These are phyloP conservation scores for Mortierella sp. DNA, from an alignment of 371 early-diverging fungal genomes.

Conservation along the genomic window DNA sequence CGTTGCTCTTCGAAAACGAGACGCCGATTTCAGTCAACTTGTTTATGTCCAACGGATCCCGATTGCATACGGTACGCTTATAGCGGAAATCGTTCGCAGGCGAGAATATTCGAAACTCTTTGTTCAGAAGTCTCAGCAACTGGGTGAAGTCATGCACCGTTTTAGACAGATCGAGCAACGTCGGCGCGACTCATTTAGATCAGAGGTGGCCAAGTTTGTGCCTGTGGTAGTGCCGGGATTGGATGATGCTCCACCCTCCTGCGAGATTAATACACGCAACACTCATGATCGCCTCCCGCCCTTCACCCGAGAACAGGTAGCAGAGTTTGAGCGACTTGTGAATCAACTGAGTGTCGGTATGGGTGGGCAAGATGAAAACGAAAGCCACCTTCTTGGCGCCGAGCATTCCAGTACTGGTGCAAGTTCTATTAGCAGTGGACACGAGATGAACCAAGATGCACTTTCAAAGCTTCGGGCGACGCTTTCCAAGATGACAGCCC, in stretches of 20 bases:
- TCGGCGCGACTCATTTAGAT: slow-evolving; percentile 72
- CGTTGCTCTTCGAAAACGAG: slow-evolving; percentile 46
- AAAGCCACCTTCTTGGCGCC: slow-evolving; percentile 13
- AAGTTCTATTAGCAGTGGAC: slow-evolving; percentile 31
- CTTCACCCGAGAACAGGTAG: slow-evolving; percentile 66
- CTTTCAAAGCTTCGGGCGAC: slow-evolving; percentile 64
- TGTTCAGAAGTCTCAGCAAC: slow-evolving; percentile 65
- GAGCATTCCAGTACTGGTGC: slow-evolving; percentile 27
- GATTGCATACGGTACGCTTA: slow-evolving; percentile 63
- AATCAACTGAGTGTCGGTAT: slow-evolving; percentile 53
- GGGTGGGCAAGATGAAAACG: slow-evolving; percentile 26
- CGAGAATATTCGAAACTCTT: slow-evolving; percentile 74
- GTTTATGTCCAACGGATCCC: slow-evolving; percentile 73
- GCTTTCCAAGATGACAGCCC: slow-evolving; percentile 65
- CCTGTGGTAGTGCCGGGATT: slow-evolving; percentile 70
- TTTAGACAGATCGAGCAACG: slow-evolving; percentile 72
- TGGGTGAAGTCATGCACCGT: slow-evolving; percentile 74
- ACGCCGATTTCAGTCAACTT: slow-evolving; percentile 61
- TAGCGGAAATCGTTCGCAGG: slow-evolving; percentile 81
- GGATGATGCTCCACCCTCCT: slow-evolving; percentile 72
- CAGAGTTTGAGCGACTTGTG: slow-evolving; percentile 60
- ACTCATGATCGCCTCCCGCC: slow-evolving; percentile 64
- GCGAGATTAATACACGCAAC: slow-evolving; percentile 73
- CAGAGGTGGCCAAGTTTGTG: slow-evolving; percentile 66
- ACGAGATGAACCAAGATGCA: slow-evolving; percentile 41